Base-by-base conservation (phyloP, 805 yeast species). In the Wickerhamomyces queroliae region DNA sequence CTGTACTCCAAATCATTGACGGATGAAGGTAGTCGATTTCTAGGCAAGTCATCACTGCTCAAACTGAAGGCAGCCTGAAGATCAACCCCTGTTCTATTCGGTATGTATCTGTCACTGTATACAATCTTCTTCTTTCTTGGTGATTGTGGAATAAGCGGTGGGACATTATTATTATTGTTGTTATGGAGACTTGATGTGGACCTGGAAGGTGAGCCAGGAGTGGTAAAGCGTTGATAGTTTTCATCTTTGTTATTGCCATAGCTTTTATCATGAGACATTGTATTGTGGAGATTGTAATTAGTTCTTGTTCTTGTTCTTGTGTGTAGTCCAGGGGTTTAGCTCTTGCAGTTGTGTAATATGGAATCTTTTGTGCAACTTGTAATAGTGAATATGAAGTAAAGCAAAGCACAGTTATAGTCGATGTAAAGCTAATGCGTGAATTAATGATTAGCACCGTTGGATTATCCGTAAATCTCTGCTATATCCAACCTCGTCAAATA, bases 21-120 rank as follows among this genome's bases (percentile, higher is more conserved):
- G 6, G 49, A 52, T 13, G 52, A 45, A 7, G 43, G 60, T 31
- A 59, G 53, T 15, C 51, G 51, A 19, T 53, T 46, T 5, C 46
- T 35, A 19, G 46, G 37, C 2, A 33, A 13, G 15, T 49, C 53
- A 19, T 43, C 46, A 35, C 45, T 47, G 34, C 47, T 45, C 39
- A 47, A 40, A 34, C 51, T 50, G 43, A 50, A 52, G 7, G 96
- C 96, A 0, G 96, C 88, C 53, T 87, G 93, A 13, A 91, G 65
- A 52, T 88, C 95, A 20, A 88, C 75, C 1, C 95, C 96, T 2
- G 86, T 80, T 36, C 99, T 64, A 44, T 76, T 79, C 5, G 99
- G 99, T 21, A 93, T 86, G 59, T 79, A 88, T 40, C 98, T 67
- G 60, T 90, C 99, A 46, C 85, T 80, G 61, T 83, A 85, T 1